These are phyloP conservation scores for Waltiozyma sp. DNA, from an alignment of 1,139 yeast genomes.

Conservation along the genomic window DNA sequence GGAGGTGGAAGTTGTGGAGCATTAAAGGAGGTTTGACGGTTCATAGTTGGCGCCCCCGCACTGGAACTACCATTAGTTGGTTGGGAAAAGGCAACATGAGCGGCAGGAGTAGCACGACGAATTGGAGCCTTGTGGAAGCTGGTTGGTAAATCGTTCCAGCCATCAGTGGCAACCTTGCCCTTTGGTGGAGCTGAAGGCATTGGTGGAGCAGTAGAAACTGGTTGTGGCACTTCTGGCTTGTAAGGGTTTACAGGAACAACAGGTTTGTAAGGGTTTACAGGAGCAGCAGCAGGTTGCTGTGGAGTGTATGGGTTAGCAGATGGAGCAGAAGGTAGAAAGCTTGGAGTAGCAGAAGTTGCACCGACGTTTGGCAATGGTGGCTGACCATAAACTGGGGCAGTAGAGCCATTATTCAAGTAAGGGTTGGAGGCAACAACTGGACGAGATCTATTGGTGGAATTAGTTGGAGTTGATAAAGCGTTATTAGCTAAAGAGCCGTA, in stretches of 20 bases:
- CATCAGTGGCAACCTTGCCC: constrained; percentile 57
- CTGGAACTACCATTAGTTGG: constrained; percentile 9
- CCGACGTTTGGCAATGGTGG: constrained; percentile 3
- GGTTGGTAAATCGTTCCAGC: constrained; percentile 93
- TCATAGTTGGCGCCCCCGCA: constrained; percentile 15
- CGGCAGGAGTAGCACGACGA: constrained; percentile 40
- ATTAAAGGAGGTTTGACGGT: constrained; percentile 16
- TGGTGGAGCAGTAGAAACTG: constrained; percentile 10
- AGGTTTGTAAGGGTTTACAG: constrained; percentile 10
- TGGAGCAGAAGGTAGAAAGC: constrained; percentile 3
- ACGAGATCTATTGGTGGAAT: constrained; percentile 4
- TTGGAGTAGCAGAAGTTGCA: constrained; percentile 5
- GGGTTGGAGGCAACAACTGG: constrained; percentile 8
- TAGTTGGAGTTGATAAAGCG: constrained; percentile 4
- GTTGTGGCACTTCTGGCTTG: constrained; percentile 4
- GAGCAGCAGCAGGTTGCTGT: constrained; percentile 3
- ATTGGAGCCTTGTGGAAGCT: constrained; percentile 36
- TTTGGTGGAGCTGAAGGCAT: constrained; percentile 25
- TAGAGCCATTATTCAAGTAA: constrained; percentile 5
- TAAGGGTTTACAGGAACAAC: constrained; percentile 9
- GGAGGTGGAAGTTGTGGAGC: constrained; percentile 21
- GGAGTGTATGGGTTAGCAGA: constrained; percentile 1
- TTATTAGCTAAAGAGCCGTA: constrained; percentile 8
- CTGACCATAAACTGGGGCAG: constrained; percentile 9
- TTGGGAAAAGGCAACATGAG: constrained; percentile 20